Percentiles rank a stretch among this genome's conserved stretches.
These are phyloP conservation scores for Hypocreales sp. DNA, from an alignment of 2,329 filamentous ascomycete species.

Conservation along the genomic window DNA sequence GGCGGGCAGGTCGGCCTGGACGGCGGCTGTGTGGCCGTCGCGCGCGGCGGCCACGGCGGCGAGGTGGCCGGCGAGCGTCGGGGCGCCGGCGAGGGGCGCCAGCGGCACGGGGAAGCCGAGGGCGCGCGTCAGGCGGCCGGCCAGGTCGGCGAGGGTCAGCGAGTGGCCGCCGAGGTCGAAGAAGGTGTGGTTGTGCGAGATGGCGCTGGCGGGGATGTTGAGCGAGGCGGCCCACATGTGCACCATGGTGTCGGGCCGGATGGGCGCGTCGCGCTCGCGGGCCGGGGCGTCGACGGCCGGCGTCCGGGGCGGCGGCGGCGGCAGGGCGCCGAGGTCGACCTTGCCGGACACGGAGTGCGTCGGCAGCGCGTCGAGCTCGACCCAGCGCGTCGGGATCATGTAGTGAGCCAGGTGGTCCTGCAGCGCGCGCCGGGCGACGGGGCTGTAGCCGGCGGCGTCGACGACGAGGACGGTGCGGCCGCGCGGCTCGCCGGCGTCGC, in stretches of 20 bases:
- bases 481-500: slow-evolving; percentile 41
- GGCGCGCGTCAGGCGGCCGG: slow-evolving; percentile 50
- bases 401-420: slow-evolving; percentile 59
- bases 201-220: slow-evolving; percentile 42
- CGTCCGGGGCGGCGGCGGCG: slow-evolving; percentile 41
- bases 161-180: slow-evolving; percentile 74
- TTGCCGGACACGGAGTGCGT: slow-evolving; percentile 71
- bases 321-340: slow-evolving; percentile 56
- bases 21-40: slow-evolving; percentile 57
- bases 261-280: slow-evolving; percentile 41
- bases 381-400: slow-evolving; percentile 71
- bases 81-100: slow-evolving; percentile 52
- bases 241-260: slow-evolving; percentile 51
- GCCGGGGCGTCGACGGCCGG: slow-evolving; percentile 23
- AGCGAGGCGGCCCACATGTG: slow-evolving; percentile 59
- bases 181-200: slow-evolving; percentile 61
- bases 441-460: slow-evolving; percentile 56
- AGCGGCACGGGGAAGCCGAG: slow-evolving; percentile 64
- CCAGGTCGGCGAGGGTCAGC: slow-evolving; percentile 59
- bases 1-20: slow-evolving; percentile 60
- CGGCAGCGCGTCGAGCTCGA: slow-evolving; percentile 53
- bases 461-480: slow-evolving; percentile 48
- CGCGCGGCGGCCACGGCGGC: slow-evolving; percentile 54
- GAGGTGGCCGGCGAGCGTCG: slow-evolving; percentile 58
- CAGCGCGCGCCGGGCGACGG: slow-evolving; percentile 48